A percentile compares a stretch with the other conserved stretches of the same genome.
Evolutionary conservation across 495 filamentous ascomycete species (phyloP).

Genomic region (Aspergillus biplanus): DNA sequence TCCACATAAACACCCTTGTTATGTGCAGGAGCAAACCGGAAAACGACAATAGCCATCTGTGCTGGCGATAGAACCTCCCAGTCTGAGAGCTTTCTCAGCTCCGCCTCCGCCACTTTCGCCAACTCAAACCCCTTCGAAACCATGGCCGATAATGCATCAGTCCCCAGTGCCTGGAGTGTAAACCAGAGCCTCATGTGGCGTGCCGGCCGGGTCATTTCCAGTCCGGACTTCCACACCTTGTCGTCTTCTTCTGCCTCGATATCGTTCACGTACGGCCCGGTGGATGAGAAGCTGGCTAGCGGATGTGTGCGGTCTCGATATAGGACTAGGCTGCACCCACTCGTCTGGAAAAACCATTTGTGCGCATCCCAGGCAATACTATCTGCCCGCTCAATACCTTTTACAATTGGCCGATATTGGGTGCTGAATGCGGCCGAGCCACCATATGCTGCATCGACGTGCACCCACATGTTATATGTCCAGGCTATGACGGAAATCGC

Average conservation of each 20-base stretch:
- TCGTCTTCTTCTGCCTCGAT: not conserved
- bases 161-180: conserved; percentile 5
- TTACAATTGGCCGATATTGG: not conserved
- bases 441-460: conserved; percentile 33
- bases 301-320: not conserved
- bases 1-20: not conserved
- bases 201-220: conserved; percentile 9
- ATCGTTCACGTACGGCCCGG: not conserved
- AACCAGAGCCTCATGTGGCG: conserved; percentile 20
- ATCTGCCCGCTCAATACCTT: conserved; percentile 22
- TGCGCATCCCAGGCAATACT: conserved; percentile 37
- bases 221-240: conserved; percentile 1
- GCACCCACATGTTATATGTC: conserved; percentile 21
- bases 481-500: conserved; percentile 16
- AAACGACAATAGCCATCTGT: conserved; percentile 2
- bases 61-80: conserved; percentile 11
- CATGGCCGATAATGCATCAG: conserved; percentile 9
- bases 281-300: not conserved
- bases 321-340: conserved; percentile 8
- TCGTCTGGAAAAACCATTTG: conserved; percentile 38
- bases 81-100: not conserved
- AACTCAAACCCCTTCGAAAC: conserved; percentile 3
- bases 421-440: conserved; percentile 28
- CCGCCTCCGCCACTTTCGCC: not conserved
- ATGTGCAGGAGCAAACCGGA: conserved; percentile 3